Evolutionary conservation across 176 grass and related monocot species (phyloP).

Genomic region (Cocos nucifera): DNA sequence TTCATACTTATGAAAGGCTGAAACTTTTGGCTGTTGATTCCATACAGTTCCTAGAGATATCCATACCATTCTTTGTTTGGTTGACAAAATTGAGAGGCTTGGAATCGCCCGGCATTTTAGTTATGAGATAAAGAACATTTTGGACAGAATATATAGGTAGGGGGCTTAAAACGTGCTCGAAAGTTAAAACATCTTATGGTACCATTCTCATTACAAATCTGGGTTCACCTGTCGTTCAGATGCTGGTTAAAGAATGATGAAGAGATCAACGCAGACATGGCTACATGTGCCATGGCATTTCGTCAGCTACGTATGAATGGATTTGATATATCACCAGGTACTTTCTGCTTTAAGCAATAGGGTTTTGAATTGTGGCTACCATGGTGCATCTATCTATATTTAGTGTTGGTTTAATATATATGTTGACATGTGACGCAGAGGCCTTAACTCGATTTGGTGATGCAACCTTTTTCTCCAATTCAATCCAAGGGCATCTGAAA

Average conservation of each 20-base stretch:
- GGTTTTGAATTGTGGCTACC: too few species aligned
- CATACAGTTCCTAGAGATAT: too few species aligned
- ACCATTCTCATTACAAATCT: slow-evolving; percentile 7
- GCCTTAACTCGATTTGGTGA: slow-evolving; percentile 36
- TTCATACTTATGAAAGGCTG: too few species aligned
- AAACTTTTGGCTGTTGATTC: too few species aligned
- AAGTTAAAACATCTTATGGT: neutral
- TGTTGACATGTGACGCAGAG: slow-evolving; percentile 25
- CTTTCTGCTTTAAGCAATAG: neutral
- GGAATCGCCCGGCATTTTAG: slow-evolving; percentile 51
- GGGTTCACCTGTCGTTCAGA: slow-evolving; percentile 28
- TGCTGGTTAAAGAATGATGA: too few species aligned
- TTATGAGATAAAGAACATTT: slow-evolving; percentile 44
- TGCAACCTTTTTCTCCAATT: slow-evolving; percentile 29
- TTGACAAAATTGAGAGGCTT: too few species aligned
- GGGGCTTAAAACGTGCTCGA: neutral
- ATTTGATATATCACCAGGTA: slow-evolving; percentile 65
- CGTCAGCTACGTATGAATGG: slow-evolving; percentile 62
- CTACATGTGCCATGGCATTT: slow-evolving; percentile 67
- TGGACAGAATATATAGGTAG: slow-evolving; percentile 53
- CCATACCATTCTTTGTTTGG: too few species aligned
- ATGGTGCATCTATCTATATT: too few species aligned
- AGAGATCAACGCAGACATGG: too few species aligned
- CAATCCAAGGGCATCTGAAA: slow-evolving; percentile 59
- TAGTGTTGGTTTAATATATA: too few species aligned